Conservation (phyloP, 2,329 filamentous ascomycete species). For the Venturia effusa region DNA sequence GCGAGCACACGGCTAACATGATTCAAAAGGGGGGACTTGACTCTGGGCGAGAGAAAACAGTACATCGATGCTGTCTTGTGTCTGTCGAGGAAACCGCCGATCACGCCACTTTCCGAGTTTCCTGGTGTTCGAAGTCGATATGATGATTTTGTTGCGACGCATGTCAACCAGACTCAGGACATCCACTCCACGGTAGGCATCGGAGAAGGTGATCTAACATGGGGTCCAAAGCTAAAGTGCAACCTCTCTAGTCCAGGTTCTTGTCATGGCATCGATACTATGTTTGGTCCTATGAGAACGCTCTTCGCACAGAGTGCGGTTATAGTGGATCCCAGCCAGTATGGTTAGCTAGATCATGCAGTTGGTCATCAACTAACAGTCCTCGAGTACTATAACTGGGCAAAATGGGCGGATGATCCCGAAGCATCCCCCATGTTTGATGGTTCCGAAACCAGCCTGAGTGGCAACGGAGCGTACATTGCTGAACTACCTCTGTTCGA, state of each 20-base stretch:
- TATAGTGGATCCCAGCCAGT: constrained; percentile 8
- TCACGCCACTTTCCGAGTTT: not conserved
- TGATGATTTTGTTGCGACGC: constrained; percentile 11
- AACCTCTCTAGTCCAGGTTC: not conserved
- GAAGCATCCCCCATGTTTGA: constrained; percentile 19
- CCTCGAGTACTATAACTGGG: constrained; percentile 21
- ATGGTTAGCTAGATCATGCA: not conserved
- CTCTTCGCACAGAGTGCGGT: constrained; percentile 10
- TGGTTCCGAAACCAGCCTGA: constrained; percentile 25
- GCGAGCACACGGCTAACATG: not conserved
- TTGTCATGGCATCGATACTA: constrained; percentile 10
- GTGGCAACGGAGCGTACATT: constrained; percentile 16
- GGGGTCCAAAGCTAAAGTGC: not conserved
- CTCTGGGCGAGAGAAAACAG: constrained; percentile 2
- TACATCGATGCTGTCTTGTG: constrained; percentile 11
- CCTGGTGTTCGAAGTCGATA: constrained; percentile 10
- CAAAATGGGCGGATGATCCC: constrained; percentile 21
- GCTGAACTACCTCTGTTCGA: constrained; percentile 4
- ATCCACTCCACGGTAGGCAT: constrained; percentile 1
- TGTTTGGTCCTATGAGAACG: constrained; percentile 5
- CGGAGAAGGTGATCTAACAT: not conserved
- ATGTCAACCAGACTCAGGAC: constrained; percentile 1
- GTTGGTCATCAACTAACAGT: not conserved
- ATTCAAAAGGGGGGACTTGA: not conserved
- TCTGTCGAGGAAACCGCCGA: constrained; percentile 1